Base-by-base conservation (phyloP, 495 filamentous ascomycete species). In the Acidomyces sp. region DNA sequence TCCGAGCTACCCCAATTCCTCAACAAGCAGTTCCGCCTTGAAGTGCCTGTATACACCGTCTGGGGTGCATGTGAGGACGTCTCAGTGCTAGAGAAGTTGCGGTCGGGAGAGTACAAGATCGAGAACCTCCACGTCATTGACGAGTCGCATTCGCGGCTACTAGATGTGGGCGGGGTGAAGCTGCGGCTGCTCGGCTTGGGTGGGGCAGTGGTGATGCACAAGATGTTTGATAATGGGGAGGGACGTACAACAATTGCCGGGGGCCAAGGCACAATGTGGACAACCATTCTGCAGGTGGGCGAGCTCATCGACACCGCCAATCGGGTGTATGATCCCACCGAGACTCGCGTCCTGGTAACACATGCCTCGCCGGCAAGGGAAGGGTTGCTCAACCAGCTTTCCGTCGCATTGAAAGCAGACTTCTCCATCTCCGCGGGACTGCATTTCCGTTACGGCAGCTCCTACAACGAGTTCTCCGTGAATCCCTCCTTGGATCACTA, bases 31-130 rank as follows among this genome's bases (percentile, higher is more conserved):
- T 72, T 86, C 46, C 93, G 82, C 45, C 74, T 99, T 28, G 85
- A 96, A 33, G 79, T 99, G 34, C 92, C 90, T 0, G 92, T 99
- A 21, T 99, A 93, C 66, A 95, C 92, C 16, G 92, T 99, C 11
- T 99, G 92, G 92, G 90, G 92, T 49, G 92, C 92, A 13, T 99
- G 92, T 56, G 92, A 99, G 62, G 92, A 99, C 69, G 92, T 99
- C 16, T 77, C 88, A 19, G 92, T 99, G 23, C 63, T 99, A 51
- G 92, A 99, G 64, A 95, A 94, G 68, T 93, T 99, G 63, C 77
- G 92, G 28, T 93, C 92, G 7, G 85, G 84, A 39, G 92, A 99
- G 62, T 96, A 99, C 67, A 99, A 94, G 64, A 80, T 99, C 15
- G 80, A 82, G 39, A 99, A 99, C 51, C 74, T 99, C 40, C 84